Evolutionary conservation across 2,329 filamentous ascomycete genomes (phyloP).

Genomic region (Thermoascus crustaceus): DNA sequence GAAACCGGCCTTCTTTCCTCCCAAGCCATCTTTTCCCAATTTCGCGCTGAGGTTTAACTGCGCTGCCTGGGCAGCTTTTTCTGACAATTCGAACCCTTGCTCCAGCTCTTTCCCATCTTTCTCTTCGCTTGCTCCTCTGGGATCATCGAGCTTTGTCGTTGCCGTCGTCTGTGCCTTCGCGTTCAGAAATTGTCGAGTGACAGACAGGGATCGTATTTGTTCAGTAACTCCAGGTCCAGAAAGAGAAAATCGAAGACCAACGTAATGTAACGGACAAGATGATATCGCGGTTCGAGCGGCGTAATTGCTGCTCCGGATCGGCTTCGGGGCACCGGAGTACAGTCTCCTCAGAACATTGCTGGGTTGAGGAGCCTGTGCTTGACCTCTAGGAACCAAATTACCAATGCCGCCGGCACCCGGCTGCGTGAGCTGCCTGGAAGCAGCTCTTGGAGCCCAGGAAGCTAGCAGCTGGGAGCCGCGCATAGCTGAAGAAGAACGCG

Average conservation of each 20-base stretch:
- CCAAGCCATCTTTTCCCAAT: slow-evolving; percentile 68
- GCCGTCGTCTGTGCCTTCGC: slow-evolving; percentile 14
- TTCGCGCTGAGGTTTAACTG: slow-evolving; percentile 85
- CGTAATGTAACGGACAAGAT: slow-evolving; percentile 8
- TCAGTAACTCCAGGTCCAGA: slow-evolving; percentile 12
- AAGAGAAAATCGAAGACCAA: slow-evolving; percentile 10
- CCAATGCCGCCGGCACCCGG: slow-evolving; percentile 12
- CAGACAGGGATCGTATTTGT: slow-evolving; percentile 21
- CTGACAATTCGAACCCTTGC: slow-evolving; percentile 60
- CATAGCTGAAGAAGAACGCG: slow-evolving; percentile 32
- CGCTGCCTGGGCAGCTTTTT: slow-evolving; percentile 76
- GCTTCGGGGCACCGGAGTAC: slow-evolving; percentile 17
- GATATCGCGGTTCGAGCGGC: slow-evolving; percentile 11
- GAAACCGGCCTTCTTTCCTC: slow-evolving; percentile 51
- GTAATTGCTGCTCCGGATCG: slow-evolving; percentile 13
- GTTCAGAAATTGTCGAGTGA: slow-evolving; percentile 18
- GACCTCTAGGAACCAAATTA: slow-evolving; percentile 12
- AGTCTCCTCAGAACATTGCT: slow-evolving; percentile 12
- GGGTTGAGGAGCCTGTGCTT: slow-evolving; percentile 1
- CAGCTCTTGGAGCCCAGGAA: slow-evolving; percentile 25
- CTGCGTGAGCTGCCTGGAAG: slow-evolving; percentile 18
- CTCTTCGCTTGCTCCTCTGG: slow-evolving; percentile 27
- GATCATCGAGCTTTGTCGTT: slow-evolving; percentile 12
- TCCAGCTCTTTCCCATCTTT: slow-evolving; percentile 49
- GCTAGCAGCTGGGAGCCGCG: slow-evolving; percentile 34